A percentile compares a stretch with the other conserved stretches of the same genome.
Conservation (phyloP, 768 basidiomycete species). For the Tulasnella sp. region DNA sequence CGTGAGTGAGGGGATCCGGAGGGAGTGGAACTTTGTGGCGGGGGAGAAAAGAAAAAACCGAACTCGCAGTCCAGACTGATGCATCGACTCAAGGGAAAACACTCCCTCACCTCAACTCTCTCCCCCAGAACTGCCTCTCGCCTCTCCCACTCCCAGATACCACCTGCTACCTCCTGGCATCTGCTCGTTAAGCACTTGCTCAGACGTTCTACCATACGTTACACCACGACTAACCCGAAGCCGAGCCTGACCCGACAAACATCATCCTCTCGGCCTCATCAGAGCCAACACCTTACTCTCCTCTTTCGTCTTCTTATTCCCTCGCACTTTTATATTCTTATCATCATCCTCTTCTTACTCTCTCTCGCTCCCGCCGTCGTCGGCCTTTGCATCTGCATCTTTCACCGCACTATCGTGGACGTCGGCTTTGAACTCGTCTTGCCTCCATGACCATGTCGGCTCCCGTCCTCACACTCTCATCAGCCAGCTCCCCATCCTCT, state of each 20-base stretch:
- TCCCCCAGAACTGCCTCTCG: neutral
- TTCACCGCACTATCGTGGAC: neutral
- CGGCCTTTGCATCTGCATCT: neutral
- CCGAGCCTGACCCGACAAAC: conserved; percentile 8
- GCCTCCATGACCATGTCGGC: conserved; percentile 15
- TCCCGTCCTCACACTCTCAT: conserved; percentile 28
- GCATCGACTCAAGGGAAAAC: conserved; percentile 9
- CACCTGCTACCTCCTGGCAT: neutral
- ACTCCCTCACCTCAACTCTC: neutral
- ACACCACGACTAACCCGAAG: neutral
- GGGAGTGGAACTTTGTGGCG: neutral
- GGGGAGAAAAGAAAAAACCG: neutral
- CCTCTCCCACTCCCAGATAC: neutral
- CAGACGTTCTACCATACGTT: neutral
- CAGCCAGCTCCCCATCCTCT: conserved; percentile 17
- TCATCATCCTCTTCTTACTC: neutral
- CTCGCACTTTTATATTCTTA: conserved; percentile 8
- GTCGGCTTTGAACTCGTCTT: neutral
- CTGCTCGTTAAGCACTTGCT: neutral
- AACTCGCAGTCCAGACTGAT: neutral
- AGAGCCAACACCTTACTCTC: conserved; percentile 23
- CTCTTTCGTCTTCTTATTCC: neutral
- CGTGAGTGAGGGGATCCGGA: neutral
- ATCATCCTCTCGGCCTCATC: conserved; percentile 15
- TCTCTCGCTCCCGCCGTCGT: neutral